A percentile compares a stretch with the other conserved stretches of the same genome.
phyloP scores from a whole-genome alignment of 2,329 filamentous ascomycete species.

The Gnomoniopsis sp. region DNA sequence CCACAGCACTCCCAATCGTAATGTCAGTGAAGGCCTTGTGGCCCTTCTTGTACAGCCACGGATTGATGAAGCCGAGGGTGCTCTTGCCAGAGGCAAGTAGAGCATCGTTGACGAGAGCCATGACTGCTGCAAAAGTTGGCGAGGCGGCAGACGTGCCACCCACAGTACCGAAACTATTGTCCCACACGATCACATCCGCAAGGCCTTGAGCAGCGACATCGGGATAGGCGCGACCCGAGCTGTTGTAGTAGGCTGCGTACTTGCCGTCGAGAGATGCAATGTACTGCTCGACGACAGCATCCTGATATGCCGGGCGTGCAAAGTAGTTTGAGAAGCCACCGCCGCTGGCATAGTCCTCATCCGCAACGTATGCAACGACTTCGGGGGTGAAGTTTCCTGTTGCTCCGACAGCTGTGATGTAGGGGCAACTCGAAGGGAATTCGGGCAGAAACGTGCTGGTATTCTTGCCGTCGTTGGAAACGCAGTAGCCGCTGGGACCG shows the following conservation, averaged over 20 bases:
- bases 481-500: conserved; percentile 30
- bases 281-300: conserved; percentile 36
- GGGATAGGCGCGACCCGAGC: conserved; percentile 44
- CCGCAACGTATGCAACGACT: conserved; percentile 29
- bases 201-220: conserved; percentile 55
- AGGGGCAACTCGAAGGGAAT: conserved; percentile 46
- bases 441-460: conserved; percentile 42
- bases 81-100: conserved; percentile 45
- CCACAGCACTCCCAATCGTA: conserved; percentile 30
- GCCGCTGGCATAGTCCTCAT: conserved; percentile 38
- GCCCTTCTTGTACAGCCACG: conserved; percentile 38
- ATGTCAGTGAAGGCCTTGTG: conserved; percentile 40
- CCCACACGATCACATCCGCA: conserved; percentile 44
- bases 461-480: conserved; percentile 23
- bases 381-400: conserved; percentile 38
- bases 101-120: conserved; percentile 53
- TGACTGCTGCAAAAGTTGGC: conserved; percentile 51
- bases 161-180: conserved; percentile 26
- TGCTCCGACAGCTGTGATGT: conserved; percentile 59
- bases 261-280: conserved; percentile 36
- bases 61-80: conserved; percentile 53
- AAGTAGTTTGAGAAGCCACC: conserved; percentile 55
- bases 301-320: conserved; percentile 42
- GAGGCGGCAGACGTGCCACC: conserved; percentile 50
- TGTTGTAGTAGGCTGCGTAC: conserved; percentile 43